These are phyloP conservation scores for Pelargonium nanum DNA, from an alignment of 345 rosid genomes.

Conservation along the genomic window DNA sequence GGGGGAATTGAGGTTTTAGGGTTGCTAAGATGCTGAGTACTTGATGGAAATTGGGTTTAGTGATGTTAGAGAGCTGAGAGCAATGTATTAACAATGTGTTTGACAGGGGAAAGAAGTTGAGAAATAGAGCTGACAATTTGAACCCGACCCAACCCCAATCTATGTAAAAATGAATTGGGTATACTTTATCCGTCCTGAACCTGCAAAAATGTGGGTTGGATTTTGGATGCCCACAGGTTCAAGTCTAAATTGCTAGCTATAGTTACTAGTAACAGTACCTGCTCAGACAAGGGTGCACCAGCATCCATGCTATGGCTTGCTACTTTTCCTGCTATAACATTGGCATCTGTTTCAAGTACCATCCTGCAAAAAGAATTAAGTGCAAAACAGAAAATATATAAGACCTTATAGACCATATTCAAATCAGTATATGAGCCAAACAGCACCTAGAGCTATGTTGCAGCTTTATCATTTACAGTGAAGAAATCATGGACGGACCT, in stretches of 20 bases:
- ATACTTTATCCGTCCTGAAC: too few species aligned
- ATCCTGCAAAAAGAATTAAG: conserved; percentile 34
- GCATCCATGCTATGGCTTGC: conserved; percentile 71
- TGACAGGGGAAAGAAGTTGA: not conserved
- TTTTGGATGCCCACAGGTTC: too few species aligned
- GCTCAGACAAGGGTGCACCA: conserved; percentile 69
- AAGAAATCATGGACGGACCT: not conserved
- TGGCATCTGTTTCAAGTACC: conserved; percentile 79
- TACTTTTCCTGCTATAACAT: conserved; percentile 75
- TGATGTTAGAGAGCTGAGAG: too few species aligned
- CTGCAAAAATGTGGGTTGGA: too few species aligned
- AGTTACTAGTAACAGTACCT: conserved; percentile 30
- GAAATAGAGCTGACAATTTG: too few species aligned
- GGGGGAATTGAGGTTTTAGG: not conserved
- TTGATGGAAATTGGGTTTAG: not conserved
- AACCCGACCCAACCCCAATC: too few species aligned
- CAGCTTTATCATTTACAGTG: not conserved
- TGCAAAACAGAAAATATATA: not conserved
- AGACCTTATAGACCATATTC: too few species aligned
- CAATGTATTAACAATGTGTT: not conserved
- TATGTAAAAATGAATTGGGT: too few species aligned
- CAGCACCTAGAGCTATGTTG: too few species aligned
- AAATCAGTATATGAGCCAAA: too few species aligned
- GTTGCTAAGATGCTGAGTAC: too few species aligned
- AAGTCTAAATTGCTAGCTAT: not conserved